Base-by-base conservation (phyloP, 805 yeast species). In the Kuraishia ogatae region DNA sequence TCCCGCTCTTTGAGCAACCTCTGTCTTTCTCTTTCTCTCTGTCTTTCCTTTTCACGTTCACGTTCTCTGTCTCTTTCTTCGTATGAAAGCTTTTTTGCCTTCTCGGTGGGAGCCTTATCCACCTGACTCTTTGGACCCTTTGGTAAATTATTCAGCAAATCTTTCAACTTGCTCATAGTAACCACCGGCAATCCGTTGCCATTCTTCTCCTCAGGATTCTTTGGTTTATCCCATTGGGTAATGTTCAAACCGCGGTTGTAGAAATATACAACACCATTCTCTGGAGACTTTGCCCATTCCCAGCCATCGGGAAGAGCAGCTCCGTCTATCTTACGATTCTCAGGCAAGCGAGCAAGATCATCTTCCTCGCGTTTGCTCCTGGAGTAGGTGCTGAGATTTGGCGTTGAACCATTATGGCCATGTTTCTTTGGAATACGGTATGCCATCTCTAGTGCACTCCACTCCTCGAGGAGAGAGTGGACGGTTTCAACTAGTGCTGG, bases 381-480 rank as follows among this genome's bases (percentile, higher is more conserved):
- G 26, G 23, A n/a, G 20, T 50, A 19, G 17, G 35, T 50, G 22
- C 20, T 50, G 5, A 20, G 22, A 11, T 21, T 50, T 8, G 48
- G 20, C 2, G 20, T 51, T 22, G 21, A 17, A 13, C 35, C 35
- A 22, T 46, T 47, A 13, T 20, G 35, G 47, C 43, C 46, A 24
- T 15, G 70, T 47, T 76, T 77, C 61, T 92, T 85, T 1, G 96
- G 92, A 53, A 93, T 92, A 50, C 94, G 79, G 64, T 85, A 88
- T n/a, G 91, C 92, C 80, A 89, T 82, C 64, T 87, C 85, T 57
- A 89, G 78, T 24, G 72, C 72, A 50, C 84, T 73, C 97, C 97
- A 93, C 55, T 76, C 84, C 0, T 76, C 72, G 26, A 89, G 62
- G 46, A 93, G 69, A 5, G 67, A 66, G 2, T 66, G 56, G 2